Conservation (phyloP, 768 basidiomycete species). For the Suillus clintonianus region DNA sequence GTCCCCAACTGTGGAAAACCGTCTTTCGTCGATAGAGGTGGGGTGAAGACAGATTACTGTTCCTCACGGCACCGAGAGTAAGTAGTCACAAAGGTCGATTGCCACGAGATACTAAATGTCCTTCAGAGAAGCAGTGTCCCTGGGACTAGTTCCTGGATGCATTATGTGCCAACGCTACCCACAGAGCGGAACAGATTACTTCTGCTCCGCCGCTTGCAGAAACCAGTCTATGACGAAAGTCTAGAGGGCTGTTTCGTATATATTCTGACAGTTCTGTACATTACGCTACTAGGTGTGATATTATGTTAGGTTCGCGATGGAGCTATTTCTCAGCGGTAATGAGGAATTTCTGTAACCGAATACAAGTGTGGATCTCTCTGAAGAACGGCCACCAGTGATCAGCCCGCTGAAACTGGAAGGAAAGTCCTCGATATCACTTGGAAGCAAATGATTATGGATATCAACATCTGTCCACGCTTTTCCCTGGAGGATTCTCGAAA, state of each 20-base stretch:
- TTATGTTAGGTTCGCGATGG: not conserved
- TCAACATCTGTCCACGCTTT: not conserved
- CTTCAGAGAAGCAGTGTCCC: conserved; percentile 57
- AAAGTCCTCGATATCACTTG: not conserved
- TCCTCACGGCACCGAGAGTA: conserved; percentile 65
- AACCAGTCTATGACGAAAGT: conserved; percentile 61
- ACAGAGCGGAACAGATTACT: conserved; percentile 62
- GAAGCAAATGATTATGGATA: not conserved
- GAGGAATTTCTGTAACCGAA: not conserved
- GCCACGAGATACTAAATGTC: conserved; percentile 7
- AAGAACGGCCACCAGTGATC: not conserved
- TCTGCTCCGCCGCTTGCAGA: conserved; percentile 59
- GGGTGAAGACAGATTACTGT: conserved; percentile 54
- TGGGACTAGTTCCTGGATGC: conserved; percentile 53
- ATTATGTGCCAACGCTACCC: conserved; percentile 67
- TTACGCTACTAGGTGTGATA: not conserved
- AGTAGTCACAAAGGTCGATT: conserved; percentile 26
- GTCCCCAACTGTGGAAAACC: conserved; percentile 60
- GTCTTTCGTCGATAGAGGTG: conserved; percentile 55
- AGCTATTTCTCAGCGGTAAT: not conserved
- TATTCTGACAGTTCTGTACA: not conserved
- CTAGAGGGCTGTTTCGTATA: conserved; percentile 1
- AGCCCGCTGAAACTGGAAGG: not conserved
- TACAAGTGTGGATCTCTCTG: not conserved
- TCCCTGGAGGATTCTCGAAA: conserved; percentile 4